Evolutionary conservation across 2,329 filamentous ascomycete genomes (phyloP), one percentile per base, ranked within the genome.

Genomic region (Lachnellula suecica): DNA sequence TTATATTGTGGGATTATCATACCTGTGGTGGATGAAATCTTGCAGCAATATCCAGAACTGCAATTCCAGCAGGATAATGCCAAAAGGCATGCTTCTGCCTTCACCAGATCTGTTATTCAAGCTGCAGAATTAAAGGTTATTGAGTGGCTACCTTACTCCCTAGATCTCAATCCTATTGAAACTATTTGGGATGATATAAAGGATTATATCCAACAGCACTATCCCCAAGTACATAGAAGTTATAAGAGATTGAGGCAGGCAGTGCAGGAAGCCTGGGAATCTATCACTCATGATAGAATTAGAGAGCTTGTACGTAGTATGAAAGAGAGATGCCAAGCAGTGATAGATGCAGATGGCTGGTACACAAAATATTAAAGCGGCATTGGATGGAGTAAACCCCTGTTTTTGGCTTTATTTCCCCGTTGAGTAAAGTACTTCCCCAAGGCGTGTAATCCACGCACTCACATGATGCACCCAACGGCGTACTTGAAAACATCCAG

Each of bases 131-230:
- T 58, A 41, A 35, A 23, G 17, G 15, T 24, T 38, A 59, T 62
- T 5, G n/a, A 44, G 4, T 61, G 35, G 58, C 59, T 54, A 29
- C 13, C 48, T 3, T 20, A 45, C 19, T 59, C 52, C 8, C 56
- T 54, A 23, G 58, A 60, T 49, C 48, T 60, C 6, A 57, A 52
- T 43, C 51, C 51, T 27, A 62, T 60, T 27, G 45, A 59, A 44
- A 57, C 44, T 24, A 27, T 61, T 8, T 59, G 43, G 57, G 29
- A 60, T 49, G 9, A 25, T 15, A 60, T 59, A 24, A 62, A 62
- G 51, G 48, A 59, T 22, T 58, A 59, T 52, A 58, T 58, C 23
- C 41, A 60, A 44, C 27, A 49, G 31, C 23, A 54, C 15, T 51
- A 57, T 46, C 56, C 48, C 40, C 6, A 54, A 4, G 44, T 58